Percentiles rank a stretch among this genome's conserved stretches.
These are phyloP conservation scores for Suhomyces anneliseae DNA, from an alignment of 1,139 yeast genomes.

Conservation along the genomic window DNA sequence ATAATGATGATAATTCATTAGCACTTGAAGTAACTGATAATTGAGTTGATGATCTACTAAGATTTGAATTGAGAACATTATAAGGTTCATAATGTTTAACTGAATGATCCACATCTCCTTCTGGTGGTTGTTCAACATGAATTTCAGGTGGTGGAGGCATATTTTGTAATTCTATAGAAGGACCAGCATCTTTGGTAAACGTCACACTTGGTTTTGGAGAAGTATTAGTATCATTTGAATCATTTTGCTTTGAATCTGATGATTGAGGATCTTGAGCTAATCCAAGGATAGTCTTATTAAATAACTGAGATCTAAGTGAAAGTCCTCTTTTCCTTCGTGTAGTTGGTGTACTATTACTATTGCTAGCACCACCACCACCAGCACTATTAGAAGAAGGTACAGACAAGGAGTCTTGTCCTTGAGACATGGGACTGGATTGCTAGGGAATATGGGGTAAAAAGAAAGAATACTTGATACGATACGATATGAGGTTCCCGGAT, in stretches of 20 bases:
- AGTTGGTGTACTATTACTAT: constrained; percentile 21
- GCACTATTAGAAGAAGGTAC: neutral
- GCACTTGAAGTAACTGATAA: constrained; percentile 22
- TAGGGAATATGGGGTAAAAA: too few relatives aligned
- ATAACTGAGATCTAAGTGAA: constrained; percentile 71
- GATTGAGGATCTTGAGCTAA: constrained; percentile 1
- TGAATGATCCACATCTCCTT: neutral
- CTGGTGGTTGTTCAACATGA: constrained; percentile 6
- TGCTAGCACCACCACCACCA: too few relatives aligned
- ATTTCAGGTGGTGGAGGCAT: constrained; percentile 9
- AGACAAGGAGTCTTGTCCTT: constrained; percentile 1
- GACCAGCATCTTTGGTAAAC: constrained; percentile 4
- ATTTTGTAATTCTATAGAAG: constrained; percentile 12
- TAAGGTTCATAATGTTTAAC: constrained; percentile 14
- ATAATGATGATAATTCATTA: constrained; percentile 24
- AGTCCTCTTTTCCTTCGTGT: constrained; percentile 64
- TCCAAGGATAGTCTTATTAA: constrained; percentile 48
- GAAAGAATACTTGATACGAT: too few relatives aligned
- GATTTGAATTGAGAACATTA: constrained; percentile 16
- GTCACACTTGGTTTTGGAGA: constrained; percentile 1
- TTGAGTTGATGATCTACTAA: constrained; percentile 30
- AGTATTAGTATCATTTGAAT: neutral
- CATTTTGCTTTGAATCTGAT: neutral
- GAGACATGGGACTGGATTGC: neutral
- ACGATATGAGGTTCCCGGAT: too few relatives aligned